Percentiles rank a stretch among this genome's conserved stretches.
Conservation (phyloP, 768 basidiomycete genomes). For the Lentinula sp. region DNA sequence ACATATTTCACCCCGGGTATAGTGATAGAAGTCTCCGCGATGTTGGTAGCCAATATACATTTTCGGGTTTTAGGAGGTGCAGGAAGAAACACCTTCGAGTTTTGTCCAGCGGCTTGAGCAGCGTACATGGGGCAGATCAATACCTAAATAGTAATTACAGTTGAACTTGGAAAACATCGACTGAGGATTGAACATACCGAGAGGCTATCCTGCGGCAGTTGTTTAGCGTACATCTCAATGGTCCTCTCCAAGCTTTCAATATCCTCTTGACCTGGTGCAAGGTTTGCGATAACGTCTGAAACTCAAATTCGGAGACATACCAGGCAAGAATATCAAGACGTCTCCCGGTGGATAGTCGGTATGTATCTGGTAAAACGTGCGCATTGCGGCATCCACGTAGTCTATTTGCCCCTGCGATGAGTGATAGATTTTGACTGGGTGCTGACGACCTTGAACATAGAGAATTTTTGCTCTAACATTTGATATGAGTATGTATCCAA, state of each 20-base stretch:
- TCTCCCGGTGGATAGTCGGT: constrained; percentile 75
- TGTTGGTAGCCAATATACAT: constrained; percentile 94
- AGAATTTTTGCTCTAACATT: constrained; percentile 73
- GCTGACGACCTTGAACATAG: constrained; percentile 90
- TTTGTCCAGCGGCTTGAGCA: constrained; percentile 71
- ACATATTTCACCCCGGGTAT: constrained; percentile 95
- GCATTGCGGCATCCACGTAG: constrained; percentile 84
- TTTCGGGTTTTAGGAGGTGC: constrained; percentile 70
- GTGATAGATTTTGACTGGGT: constrained; percentile 84
- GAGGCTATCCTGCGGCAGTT: constrained; percentile 54
- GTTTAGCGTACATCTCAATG: constrained; percentile 60
- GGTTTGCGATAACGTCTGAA: neutral
- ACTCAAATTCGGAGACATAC: constrained; percentile 23
- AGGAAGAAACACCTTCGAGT: constrained; percentile 70
- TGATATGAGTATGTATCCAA: neutral
- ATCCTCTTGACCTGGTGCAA: constrained; percentile 78
- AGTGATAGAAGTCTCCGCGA: constrained; percentile 96
- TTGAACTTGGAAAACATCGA: neutral
- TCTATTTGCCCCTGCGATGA: constrained; percentile 69
- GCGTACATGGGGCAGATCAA: constrained; percentile 81
- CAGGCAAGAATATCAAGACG: constrained; percentile 90
- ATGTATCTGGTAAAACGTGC: constrained; percentile 94
- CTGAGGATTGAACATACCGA: constrained; percentile 30
- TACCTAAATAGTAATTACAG: constrained; percentile 40
- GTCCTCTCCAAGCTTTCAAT: constrained; percentile 84